Conservation (phyloP, 306 rosid genomes). For the Sophora flavescens region DNA sequence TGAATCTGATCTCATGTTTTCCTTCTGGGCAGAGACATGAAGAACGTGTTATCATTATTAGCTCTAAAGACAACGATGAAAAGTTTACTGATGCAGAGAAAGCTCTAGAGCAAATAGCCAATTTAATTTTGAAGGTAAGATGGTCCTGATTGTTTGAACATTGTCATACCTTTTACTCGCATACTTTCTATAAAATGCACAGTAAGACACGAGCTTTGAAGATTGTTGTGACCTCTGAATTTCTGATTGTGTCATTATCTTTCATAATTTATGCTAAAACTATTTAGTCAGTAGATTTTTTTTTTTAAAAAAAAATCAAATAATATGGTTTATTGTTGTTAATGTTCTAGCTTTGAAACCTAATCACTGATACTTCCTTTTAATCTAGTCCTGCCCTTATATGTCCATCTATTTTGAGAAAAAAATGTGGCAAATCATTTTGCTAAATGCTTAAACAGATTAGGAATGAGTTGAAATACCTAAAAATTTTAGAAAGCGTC, state of each 20-base stretch:
- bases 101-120: slow-evolving; percentile 82
- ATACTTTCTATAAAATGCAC: slow-evolving; percentile 11
- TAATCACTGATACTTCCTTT: neutral
- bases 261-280: slow-evolving; percentile 26
- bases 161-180: slow-evolving; percentile 14
- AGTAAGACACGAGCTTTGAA: slow-evolving; percentile 21
- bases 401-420: neutral
- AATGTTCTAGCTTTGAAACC: slow-evolving; percentile 21
- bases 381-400: neutral
- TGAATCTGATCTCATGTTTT: slow-evolving; percentile 39
- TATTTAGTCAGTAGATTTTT: neutral
- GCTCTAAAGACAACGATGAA: slow-evolving; percentile 79
- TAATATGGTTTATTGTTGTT: neutral
- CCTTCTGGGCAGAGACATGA: slow-evolving; percentile 76
- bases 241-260: slow-evolving; percentile 10
- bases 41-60: slow-evolving; percentile 93
- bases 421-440: neutral
- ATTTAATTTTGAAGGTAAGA: slow-evolving; percentile 78
- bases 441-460: neutral
- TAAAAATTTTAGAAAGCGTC: neutral
- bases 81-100: slow-evolving; percentile 81
- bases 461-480: slow-evolving; percentile 10
- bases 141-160: slow-evolving; percentile 26
- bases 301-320: slow-evolving; percentile 36
- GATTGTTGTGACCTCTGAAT: slow-evolving; percentile 14